Base-by-base conservation (phyloP, 495 filamentous ascomycete genomes). In the Lasiosphaeria ovina region DNA sequence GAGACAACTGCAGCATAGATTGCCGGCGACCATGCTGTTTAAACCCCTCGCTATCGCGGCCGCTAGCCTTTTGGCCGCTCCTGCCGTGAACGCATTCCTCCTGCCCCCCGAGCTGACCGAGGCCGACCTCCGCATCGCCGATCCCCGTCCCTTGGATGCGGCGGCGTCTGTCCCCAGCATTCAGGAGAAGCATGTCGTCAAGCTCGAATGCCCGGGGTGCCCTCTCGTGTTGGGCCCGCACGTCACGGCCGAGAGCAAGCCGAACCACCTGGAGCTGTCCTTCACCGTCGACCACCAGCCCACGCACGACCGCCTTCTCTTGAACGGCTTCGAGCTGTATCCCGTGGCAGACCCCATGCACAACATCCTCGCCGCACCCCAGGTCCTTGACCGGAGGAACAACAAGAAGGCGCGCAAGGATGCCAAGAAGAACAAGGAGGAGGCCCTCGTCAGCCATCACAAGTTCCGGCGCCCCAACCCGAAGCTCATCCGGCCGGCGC, bases 261-360 rank as follows among this genome's bases (percentile, higher is more conserved):
- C 70, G 9, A 77, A 68, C 60, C 74, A 75, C 54, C 68, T 81
- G 47, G 73, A 75, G 48, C 65, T 81, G 32, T 55, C 67, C 42
- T 78, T 81, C 59, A 61, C 34, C 58, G 53, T 80, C 59, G 72
- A 76, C 38, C 36, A 71, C 49, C 64, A 60, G 14, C 57, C 61
- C 7, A 66, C 64, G 47, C 51, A 45, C 36, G 74, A 79, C 50
- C 67, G 71, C 6, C 69, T 81, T 11, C 57, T 75, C 35, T 35
- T 79, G n/a, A 81, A 80, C 65, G 74, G 69, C 48, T 75, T 76
- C 50, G 73, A 77, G 55, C 66, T 81, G 10, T 80, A 74, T 44
- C 79, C 79, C 16, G 64, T 70, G 34, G 52, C 67, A 6, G 67
- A 76, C 51, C 69, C 70, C 10, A 58, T 73, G 45, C 60, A 57